phyloP scores from a whole-genome alignment of 495 filamentous ascomycete species.

The Talaromyces thailandensis region DNA sequence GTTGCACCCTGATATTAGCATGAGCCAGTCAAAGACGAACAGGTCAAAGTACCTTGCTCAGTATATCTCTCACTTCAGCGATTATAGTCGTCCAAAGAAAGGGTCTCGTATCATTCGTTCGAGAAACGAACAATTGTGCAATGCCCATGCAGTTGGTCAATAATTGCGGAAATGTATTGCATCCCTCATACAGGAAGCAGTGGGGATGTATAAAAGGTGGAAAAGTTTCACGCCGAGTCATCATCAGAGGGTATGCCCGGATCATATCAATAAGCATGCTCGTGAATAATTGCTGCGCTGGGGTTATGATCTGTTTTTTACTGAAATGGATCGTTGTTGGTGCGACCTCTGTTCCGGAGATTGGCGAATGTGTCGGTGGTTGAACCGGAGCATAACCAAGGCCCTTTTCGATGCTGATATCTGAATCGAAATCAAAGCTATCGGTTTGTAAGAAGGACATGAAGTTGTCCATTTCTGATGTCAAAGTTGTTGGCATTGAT shows the following conservation, averaged over 20 bases:
- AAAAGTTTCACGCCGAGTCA: slow-evolving; percentile 7
- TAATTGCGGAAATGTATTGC: background rate
- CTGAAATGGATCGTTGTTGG: background rate
- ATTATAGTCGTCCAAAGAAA: slow-evolving; percentile 3
- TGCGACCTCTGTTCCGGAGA: background rate
- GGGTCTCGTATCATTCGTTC: background rate
- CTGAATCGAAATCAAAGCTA: background rate
- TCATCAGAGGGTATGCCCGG: slow-evolving; percentile 3
- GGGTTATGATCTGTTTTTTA: background rate
- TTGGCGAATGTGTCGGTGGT: background rate
- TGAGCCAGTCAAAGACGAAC: background rate
- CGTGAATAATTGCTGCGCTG: background rate
- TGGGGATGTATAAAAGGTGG: slow-evolving; percentile 4
- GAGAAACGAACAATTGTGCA: slow-evolving; percentile 1
- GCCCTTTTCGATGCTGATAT: background rate
- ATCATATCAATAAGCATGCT: slow-evolving; percentile 6
- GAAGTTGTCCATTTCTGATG: background rate
- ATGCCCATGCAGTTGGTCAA: slow-evolving; percentile 5
- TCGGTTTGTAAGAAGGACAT: background rate
- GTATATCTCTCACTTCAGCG: background rate
- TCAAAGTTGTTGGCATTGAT: background rate
- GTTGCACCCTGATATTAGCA: background rate
- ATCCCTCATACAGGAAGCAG: background rate
- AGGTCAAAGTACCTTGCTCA: background rate
- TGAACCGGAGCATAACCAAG: background rate